These are phyloP conservation scores for Boletus huronensis DNA, from an alignment of 768 basidiomycete species.

Conservation along the genomic window DNA sequence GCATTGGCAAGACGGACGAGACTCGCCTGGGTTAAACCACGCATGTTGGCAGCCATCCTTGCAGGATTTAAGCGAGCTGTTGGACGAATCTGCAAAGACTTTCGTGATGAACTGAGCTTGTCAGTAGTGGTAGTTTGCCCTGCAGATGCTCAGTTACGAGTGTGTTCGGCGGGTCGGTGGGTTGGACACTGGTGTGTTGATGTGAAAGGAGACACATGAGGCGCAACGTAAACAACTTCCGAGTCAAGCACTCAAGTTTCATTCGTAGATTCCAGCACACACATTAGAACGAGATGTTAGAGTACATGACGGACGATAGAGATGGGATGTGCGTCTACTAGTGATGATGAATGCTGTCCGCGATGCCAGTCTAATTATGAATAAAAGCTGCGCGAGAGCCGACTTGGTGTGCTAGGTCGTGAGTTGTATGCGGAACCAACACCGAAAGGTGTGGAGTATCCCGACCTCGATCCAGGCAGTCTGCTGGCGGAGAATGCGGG, in stretches of 20 bases:
- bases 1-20: background rate
- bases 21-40: constrained; percentile 86
- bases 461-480: constrained; percentile 47
- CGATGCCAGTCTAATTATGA: constrained; percentile 16
- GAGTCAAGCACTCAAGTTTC: background rate
- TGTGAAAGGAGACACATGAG: background rate
- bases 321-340: constrained; percentile 11
- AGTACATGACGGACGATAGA: constrained; percentile 13
- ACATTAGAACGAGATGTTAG: constrained; percentile 16
- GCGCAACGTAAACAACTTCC: background rate
- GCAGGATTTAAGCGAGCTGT: background rate
- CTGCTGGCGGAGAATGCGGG: constrained; percentile 40
- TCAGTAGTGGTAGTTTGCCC: background rate
- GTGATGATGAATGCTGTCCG: constrained; percentile 2
- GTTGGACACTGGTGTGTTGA: background rate
- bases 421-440: constrained; percentile 47
- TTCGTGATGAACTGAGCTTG: background rate
- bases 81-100: background rate
- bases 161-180: background rate
- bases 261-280: constrained; percentile 8
- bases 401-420: constrained; percentile 63
- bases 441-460: constrained; percentile 54
- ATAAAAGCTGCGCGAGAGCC: constrained; percentile 41
- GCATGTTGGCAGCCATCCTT: constrained; percentile 85
- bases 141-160: background rate